Conservation (phyloP, 1,139 yeast genomes). For the Candida frijolesensis region DNA sequence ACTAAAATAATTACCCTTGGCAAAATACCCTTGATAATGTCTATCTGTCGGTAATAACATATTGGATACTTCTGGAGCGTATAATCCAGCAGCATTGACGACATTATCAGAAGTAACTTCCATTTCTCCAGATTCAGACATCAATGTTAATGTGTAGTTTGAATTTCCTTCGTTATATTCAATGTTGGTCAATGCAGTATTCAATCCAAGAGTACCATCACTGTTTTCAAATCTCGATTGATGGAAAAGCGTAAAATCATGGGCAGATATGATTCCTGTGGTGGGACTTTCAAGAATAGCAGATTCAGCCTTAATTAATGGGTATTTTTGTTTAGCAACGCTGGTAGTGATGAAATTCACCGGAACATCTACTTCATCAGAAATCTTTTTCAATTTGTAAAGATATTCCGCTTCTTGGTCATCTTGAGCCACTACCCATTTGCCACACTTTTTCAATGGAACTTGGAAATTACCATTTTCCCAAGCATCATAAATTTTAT, state of each 20-base stretch:
- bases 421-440: constrained; percentile 85
- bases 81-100: constrained; percentile 77
- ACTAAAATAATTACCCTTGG: constrained; percentile 81
- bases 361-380: constrained; percentile 58
- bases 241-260: constrained; percentile 65
- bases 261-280: constrained; percentile 84
- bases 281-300: constrained; percentile 79
- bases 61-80: constrained; percentile 71
- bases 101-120: constrained; percentile 57
- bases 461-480: constrained; percentile 47
- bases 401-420: constrained; percentile 64
- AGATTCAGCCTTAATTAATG: constrained; percentile 61
- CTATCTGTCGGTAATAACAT: constrained; percentile 65
- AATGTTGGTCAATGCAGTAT: constrained; percentile 57
- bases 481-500: constrained; percentile 55
- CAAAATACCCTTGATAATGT: constrained; percentile 63
- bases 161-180: constrained; percentile 21
- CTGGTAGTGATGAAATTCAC: constrained; percentile 53
- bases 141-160: constrained; percentile 30
- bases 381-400: constrained; percentile 51
- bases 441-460: constrained; percentile 68
- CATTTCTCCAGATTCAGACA: constrained; percentile 38
- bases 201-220: constrained; percentile 68
- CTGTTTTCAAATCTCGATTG: constrained; percentile 52
- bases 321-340: constrained; percentile 54